phyloP scores from a whole-genome alignment of 148 eudicot species.

The Suaeda aralocaspica region DNA sequence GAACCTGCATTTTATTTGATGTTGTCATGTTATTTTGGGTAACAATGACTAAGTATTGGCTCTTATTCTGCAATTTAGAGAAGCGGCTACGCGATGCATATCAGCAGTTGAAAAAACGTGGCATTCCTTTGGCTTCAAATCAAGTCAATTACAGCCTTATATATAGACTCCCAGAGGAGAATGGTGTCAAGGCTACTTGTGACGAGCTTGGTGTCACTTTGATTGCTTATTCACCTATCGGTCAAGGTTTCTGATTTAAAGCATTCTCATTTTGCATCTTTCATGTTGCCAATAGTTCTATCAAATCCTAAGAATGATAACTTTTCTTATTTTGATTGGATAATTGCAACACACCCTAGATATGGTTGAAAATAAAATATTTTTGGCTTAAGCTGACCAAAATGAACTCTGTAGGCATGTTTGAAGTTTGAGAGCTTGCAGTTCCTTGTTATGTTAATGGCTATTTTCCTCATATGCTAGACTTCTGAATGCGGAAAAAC shows the following conservation, averaged over 20 bases:
- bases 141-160: conserved; percentile 99
- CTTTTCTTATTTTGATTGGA: no score
- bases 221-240: conserved; percentile 94
- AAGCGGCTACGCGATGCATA: conserved; percentile 84
- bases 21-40: background rate
- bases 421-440: no score
- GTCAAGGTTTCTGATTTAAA: conserved; percentile 59
- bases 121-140: conserved; percentile 91
- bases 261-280: background rate
- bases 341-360: no score
- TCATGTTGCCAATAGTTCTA: background rate
- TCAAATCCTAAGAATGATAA: no score
- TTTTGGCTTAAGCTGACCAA: no score
- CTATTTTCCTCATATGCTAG: background rate
- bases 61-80: conserved; percentile 32
- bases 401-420: no score
- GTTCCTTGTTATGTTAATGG: background rate
- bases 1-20: background rate
- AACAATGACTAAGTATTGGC: background rate
- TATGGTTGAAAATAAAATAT: no score
- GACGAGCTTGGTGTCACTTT: conserved; percentile 93
- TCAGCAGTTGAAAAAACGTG: conserved; percentile 65
- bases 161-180: conserved; percentile 81
- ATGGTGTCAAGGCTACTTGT: conserved; percentile 93
- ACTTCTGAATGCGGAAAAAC: background rate